Evolutionary conservation across 2,329 filamentous ascomycete genomes (phyloP), one percentile per base, ranked within the genome.

Genomic region (Thelonectria discophora): DNA sequence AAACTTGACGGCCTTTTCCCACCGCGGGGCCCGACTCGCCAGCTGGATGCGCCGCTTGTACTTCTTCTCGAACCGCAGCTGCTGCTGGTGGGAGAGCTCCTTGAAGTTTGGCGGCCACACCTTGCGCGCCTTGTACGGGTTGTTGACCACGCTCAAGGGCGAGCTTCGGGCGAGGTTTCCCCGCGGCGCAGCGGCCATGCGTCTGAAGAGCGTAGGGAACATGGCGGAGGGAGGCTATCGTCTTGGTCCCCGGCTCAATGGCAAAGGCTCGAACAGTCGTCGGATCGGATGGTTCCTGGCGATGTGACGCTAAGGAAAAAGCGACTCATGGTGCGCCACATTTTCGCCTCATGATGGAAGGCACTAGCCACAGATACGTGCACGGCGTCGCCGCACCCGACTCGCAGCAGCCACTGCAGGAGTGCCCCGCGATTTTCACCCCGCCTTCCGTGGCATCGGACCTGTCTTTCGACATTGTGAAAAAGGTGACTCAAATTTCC

Each of bases 31-130:
- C 42, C 84, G 82, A 72, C 84, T 85, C 69, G 87, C 86, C 67
- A 91, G 76, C 60, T 83, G 82, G 24, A 90, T 77, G 55, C 91
- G 84, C 54, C 91, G 84, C 78, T 92, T 90, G 78, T 90, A 94
- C 73, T 90, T 89, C 75, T 90, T 88, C 80, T 94, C 91, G 69
- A 93, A 89, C 45, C 88, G 84, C 74, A 94, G 90, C 76, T 94
- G 89, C 72, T 93, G 87, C 75, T 90, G 90, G 48, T 82, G 79
- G 39, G 87, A 87, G 61, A 94, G 84, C 73, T 86, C 85, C 64
- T 82, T 79, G 76, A 94, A 91, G 76, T 93, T 88, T 12, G 91
- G 91, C 59, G 91, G 91, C 91, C 91, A 94, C 66, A 86, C 80
- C 73, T 90, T 91, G 77, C 91, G 89, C 50, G 88, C 85, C 71